Conservation (phyloP, 1,284 basidiomycete genomes). For the Papiliotrema nemorosa region DNA sequence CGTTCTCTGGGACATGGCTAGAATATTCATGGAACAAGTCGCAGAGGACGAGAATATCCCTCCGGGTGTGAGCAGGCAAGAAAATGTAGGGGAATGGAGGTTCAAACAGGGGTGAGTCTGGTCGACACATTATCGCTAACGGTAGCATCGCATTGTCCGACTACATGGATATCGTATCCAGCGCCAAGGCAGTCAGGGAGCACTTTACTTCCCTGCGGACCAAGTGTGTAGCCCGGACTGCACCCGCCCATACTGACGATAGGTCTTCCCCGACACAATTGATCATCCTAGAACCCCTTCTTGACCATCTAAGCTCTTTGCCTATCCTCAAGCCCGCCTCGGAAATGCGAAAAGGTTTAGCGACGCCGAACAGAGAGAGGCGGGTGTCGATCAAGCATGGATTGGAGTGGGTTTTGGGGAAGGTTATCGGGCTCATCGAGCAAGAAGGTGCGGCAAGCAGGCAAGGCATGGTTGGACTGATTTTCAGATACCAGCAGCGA, state of each 20-base stretch:
- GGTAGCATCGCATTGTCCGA: conserved; percentile 25
- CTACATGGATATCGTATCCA: conserved; percentile 34
- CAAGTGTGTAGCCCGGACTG: conserved; percentile 9
- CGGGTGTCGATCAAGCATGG: conserved; percentile 25
- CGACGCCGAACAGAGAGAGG: conserved; percentile 18
- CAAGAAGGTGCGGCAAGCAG: conserved; percentile 4
- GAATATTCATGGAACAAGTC: conserved; percentile 23
- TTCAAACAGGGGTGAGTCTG: background rate
- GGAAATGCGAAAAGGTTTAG: conserved; percentile 1
- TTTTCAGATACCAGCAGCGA: background rate
- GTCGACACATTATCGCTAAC: background rate
- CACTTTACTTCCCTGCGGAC: conserved; percentile 20
- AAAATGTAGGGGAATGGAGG: background rate
- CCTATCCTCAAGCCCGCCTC: conserved; percentile 23
- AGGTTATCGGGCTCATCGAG: conserved; percentile 16
- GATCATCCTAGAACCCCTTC: conserved; percentile 35
- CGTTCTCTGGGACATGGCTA: conserved; percentile 32
- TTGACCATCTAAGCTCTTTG: conserved; percentile 15
- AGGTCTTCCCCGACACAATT: conserved; percentile 19
- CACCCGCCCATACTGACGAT: background rate
- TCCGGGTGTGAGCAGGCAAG: background rate
- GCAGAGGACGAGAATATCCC: conserved; percentile 26
- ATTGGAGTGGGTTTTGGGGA: conserved; percentile 26
- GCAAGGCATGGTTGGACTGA: no score
- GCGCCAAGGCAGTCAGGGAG: conserved; percentile 17